These are phyloP conservation scores for Acorus calamus DNA, from an alignment of 106 monocot species.

Conservation along the genomic window DNA sequence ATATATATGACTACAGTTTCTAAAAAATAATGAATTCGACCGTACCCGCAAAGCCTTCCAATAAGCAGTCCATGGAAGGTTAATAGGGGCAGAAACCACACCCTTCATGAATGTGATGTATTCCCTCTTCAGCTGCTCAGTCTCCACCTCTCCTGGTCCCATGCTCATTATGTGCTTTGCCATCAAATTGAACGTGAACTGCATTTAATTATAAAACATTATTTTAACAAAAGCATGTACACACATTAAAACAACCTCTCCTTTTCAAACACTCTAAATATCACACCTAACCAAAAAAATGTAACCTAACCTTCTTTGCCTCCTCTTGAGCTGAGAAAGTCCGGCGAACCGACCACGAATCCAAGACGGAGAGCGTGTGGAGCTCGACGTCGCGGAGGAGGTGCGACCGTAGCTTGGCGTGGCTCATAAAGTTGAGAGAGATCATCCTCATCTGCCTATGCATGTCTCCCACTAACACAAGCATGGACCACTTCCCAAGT, in stretches of 20 bases:
- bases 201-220: background rate
- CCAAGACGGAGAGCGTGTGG: slow-evolving; percentile 26
- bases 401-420: slow-evolving; percentile 18
- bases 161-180: slow-evolving; percentile 69
- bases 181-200: slow-evolving; percentile 80
- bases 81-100: slow-evolving; percentile 41
- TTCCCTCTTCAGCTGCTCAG: slow-evolving; percentile 38
- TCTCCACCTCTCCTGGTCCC: slow-evolving; percentile 39
- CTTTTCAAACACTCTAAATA: no score
- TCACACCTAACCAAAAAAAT: no score
- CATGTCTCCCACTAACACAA: slow-evolving; percentile 59
- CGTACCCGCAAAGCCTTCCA: slow-evolving; percentile 45
- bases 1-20: no score
- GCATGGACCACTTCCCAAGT: slow-evolving; percentile 69
- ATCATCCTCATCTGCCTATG: slow-evolving; percentile 56
- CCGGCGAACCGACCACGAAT: slow-evolving; percentile 26
- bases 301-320: slow-evolving; percentile 47
- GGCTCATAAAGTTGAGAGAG: slow-evolving; percentile 57
- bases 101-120: slow-evolving; percentile 72
- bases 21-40: no score
- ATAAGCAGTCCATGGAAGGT: slow-evolving; percentile 50
- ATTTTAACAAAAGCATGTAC: no score
- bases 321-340: slow-evolving; percentile 61
- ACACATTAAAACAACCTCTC: no score
- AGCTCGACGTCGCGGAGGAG: slow-evolving; percentile 54